A percentile compares a stretch with the other conserved stretches of the same genome.
Conservation (phyloP, 2,329 filamentous ascomycete genomes). For the Cladophialophora chaetospira region DNA sequence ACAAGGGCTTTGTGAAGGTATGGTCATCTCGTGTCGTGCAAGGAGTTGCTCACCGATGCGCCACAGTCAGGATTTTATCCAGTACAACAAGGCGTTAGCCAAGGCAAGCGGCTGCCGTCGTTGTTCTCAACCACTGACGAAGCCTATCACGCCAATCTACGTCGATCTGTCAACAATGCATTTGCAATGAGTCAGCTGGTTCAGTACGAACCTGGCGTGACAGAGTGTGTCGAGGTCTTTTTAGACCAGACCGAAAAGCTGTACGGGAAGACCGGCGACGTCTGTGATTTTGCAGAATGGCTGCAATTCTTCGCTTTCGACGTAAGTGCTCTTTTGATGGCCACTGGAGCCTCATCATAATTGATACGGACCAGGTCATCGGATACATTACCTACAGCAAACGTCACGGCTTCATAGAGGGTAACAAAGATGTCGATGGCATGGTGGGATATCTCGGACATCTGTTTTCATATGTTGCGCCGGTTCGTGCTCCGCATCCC, state of each 20-base stretch:
- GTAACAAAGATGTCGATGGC: constrained; percentile 40
- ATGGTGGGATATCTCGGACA: constrained; percentile 41
- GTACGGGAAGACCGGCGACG: constrained; percentile 44
- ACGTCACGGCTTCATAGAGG: constrained; percentile 40
- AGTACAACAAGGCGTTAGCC: constrained; percentile 72
- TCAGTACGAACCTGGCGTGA: constrained; percentile 68
- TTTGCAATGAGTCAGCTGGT: constrained; percentile 49
- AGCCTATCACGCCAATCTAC: constrained; percentile 70
- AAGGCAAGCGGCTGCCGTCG: constrained; percentile 68
- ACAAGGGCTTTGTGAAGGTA: constrained; percentile 79
- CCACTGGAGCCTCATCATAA: neutral
- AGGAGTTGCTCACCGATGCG: constrained; percentile 1
- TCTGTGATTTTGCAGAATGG: constrained; percentile 43
- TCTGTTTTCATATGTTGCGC: constrained; percentile 66
- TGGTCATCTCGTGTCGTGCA: constrained; percentile 16
- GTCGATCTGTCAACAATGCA: constrained; percentile 72
- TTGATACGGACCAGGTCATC: constrained; percentile 27
- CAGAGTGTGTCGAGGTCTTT: constrained; percentile 72
- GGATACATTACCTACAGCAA: constrained; percentile 43
- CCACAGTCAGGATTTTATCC: constrained; percentile 75
- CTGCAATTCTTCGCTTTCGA: constrained; percentile 46
- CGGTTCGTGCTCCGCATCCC: constrained; percentile 54
- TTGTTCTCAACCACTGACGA: constrained; percentile 78
- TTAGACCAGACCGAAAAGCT: constrained; percentile 62
- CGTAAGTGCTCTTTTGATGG: constrained; percentile 13